Evolutionary conservation across 176 grass and related monocot species (phyloP).

Genomic region (Puya raimondii): DNA sequence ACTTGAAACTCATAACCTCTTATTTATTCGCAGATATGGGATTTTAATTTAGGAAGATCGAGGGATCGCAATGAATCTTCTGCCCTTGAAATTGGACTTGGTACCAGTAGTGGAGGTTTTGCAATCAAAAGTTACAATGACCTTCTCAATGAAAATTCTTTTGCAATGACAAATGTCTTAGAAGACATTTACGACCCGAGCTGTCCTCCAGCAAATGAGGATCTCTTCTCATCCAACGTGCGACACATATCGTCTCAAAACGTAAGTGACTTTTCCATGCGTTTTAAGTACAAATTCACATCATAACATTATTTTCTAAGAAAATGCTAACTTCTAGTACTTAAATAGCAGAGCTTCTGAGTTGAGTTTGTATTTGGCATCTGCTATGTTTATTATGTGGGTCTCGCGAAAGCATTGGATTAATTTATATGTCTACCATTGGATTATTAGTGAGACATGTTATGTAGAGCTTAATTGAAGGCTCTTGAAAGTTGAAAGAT

Average conservation of each 20-base stretch:
- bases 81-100: slow-evolving; percentile 39
- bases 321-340: too few species aligned
- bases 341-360: too few species aligned
- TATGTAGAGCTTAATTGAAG: too few species aligned
- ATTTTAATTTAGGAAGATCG: slow-evolving; percentile 61
- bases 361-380: too few species aligned
- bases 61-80: slow-evolving; percentile 50
- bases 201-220: slow-evolving; percentile 47
- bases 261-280: slow-evolving; percentile 21
- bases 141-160: slow-evolving; percentile 58
- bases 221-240: slow-evolving; percentile 44
- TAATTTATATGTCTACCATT: too few species aligned
- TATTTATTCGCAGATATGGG: slow-evolving; percentile 54
- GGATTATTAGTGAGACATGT: too few species aligned
- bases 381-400: too few species aligned
- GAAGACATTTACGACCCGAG: slow-evolving; percentile 65
- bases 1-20: slow-evolving; percentile 14
- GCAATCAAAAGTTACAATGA: slow-evolving; percentile 62
- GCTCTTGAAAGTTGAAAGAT: too few species aligned
- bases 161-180: slow-evolving; percentile 38
- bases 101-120: slow-evolving; percentile 44
- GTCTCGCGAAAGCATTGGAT: too few species aligned
- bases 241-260: slow-evolving; percentile 35
- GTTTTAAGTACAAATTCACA: not conserved
- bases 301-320: too few species aligned